These are phyloP conservation scores for Haplographium delicatum DNA, from an alignment of 495 filamentous ascomycete species.

Conservation along the genomic window DNA sequence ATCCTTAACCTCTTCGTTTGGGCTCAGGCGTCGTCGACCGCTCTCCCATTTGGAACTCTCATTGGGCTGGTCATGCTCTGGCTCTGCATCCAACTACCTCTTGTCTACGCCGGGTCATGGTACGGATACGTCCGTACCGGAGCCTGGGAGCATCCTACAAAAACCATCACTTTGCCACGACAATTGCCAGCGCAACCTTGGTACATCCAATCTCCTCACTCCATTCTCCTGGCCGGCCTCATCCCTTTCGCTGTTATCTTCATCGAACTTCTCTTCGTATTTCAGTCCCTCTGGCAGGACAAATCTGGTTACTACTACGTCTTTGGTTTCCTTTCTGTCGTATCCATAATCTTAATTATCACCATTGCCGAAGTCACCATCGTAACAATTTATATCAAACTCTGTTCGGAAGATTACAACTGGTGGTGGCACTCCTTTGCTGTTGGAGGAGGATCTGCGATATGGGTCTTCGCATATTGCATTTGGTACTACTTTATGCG, in stretches of 20 bases:
- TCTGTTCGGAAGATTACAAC: constrained; percentile 87
- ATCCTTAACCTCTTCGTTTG: constrained; percentile 90
- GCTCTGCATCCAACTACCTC: constrained; percentile 84
- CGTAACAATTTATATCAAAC: constrained; percentile 79
- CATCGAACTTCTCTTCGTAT: constrained; percentile 89
- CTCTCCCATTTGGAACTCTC: constrained; percentile 83
- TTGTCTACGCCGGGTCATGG: constrained; percentile 84
- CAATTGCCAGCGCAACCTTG: constrained; percentile 77
- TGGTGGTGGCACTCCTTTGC: constrained; percentile 97
- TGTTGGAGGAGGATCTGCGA: constrained; percentile 68
- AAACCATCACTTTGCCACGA: constrained; percentile 66
- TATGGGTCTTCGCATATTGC: constrained; percentile 86
- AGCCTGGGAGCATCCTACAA: constrained; percentile 84
- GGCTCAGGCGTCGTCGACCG: constrained; percentile 87
- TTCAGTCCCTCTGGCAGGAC: constrained; percentile 87
- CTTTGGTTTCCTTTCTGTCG: constrained; percentile 81
- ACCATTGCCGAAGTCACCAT: constrained; percentile 87
- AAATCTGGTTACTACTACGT: constrained; percentile 95
- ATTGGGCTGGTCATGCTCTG: constrained; percentile 73
- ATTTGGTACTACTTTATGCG: constrained; percentile 83
- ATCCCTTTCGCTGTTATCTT: constrained; percentile 91
- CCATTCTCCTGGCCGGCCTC: constrained; percentile 70
- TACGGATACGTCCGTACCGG: constrained; percentile 61
- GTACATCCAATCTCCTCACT: constrained; percentile 62
- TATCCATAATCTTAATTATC: constrained; percentile 67